Evolutionary conservation across 2,329 filamentous ascomycete species (phyloP).

Genomic region (Neocatenulostroma microsporum): DNA sequence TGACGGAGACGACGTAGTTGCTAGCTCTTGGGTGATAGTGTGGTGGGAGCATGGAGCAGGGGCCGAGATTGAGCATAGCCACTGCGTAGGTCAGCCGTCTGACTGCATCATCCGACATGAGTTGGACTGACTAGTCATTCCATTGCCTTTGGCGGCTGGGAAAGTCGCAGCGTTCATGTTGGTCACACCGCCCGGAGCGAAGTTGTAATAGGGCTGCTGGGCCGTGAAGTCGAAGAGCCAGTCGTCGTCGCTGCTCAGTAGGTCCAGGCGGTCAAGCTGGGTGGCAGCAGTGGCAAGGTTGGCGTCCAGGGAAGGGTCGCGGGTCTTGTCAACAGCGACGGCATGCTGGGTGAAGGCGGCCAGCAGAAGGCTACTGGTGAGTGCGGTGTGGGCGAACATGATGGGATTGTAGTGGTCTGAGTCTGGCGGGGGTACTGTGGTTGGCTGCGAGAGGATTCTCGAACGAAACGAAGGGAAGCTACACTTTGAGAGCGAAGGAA

Average conservation of each 20-base stretch:
- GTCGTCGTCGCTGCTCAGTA: slow-evolving; percentile 35
- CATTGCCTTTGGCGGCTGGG: slow-evolving; percentile 40
- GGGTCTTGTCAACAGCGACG: slow-evolving; percentile 33
- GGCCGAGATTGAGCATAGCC: slow-evolving; percentile 38
- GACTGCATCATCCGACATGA: not conserved
- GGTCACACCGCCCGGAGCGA: slow-evolving; percentile 41
- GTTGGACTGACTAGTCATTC: slow-evolving; percentile 38
- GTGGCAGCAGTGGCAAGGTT: slow-evolving; percentile 36
- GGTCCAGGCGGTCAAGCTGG: slow-evolving; percentile 37
- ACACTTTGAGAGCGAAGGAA: too few relatives aligned
- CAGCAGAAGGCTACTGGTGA: slow-evolving; percentile 14
- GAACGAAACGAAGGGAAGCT: too few relatives aligned
- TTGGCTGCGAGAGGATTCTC: too few relatives aligned
- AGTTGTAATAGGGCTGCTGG: slow-evolving; percentile 35
- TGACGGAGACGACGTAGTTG: slow-evolving; percentile 43
- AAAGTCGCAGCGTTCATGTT: slow-evolving; percentile 48
- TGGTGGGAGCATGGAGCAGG: slow-evolving; percentile 46
- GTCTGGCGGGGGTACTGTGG: too few relatives aligned
- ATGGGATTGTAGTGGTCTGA: too few relatives aligned
- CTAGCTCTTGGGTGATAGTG: slow-evolving; percentile 45
- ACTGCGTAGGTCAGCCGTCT: slow-evolving; percentile 16
- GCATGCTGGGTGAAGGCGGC: slow-evolving; percentile 18
- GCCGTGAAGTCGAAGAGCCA: slow-evolving; percentile 45
- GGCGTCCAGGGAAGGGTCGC: slow-evolving; percentile 34
- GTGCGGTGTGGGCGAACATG: slow-evolving; percentile 15